phyloP scores from a whole-genome alignment of 495 filamentous ascomycete genomes.

The Penicillium pulvis region DNA sequence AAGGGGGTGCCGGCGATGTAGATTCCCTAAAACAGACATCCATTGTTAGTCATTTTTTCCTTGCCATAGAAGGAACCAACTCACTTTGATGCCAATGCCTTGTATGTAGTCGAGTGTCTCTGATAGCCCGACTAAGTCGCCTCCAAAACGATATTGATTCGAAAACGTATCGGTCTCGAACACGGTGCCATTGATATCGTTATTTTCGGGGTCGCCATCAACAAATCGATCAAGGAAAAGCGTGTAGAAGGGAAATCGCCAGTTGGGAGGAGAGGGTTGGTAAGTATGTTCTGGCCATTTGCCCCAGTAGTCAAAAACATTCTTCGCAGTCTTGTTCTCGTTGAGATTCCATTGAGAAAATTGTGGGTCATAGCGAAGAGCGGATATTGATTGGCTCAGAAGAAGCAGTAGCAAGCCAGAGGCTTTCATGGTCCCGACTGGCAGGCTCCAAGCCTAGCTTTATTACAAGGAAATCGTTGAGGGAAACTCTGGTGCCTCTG shows the following conservation, averaged over 20 bases:
- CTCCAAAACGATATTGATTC: constrained; percentile 71
- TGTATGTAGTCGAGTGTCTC: constrained; percentile 72
- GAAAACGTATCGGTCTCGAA: constrained; percentile 68
- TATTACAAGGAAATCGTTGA: too few species aligned
- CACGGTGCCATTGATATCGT: constrained; percentile 66
- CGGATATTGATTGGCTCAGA: constrained; percentile 2
- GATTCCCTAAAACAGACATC: constrained; percentile 46
- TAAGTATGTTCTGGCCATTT: constrained; percentile 52
- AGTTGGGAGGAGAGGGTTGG: constrained; percentile 60
- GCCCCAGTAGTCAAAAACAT: constrained; percentile 64
- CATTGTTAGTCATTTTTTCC: background rate
- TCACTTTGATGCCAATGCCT: constrained; percentile 71
- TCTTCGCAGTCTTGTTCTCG: constrained; percentile 56
- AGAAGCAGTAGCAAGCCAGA: too few species aligned
- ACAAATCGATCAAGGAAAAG: constrained; percentile 70
- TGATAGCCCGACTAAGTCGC: constrained; percentile 63
- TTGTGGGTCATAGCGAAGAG: constrained; percentile 32
- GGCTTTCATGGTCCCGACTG: too few species aligned
- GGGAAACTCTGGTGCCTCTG: too few species aligned
- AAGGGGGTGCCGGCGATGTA: constrained; percentile 70
- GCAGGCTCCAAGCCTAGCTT: too few species aligned
- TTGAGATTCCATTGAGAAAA: constrained; percentile 62
- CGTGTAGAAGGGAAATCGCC: constrained; percentile 73
- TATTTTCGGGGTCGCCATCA: constrained; percentile 71
- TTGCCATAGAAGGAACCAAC: constrained; percentile 6